Evolutionary conservation across 2,329 filamentous ascomycete genomes (phyloP).

Genomic region (Aspergillus transmontanensis): DNA sequence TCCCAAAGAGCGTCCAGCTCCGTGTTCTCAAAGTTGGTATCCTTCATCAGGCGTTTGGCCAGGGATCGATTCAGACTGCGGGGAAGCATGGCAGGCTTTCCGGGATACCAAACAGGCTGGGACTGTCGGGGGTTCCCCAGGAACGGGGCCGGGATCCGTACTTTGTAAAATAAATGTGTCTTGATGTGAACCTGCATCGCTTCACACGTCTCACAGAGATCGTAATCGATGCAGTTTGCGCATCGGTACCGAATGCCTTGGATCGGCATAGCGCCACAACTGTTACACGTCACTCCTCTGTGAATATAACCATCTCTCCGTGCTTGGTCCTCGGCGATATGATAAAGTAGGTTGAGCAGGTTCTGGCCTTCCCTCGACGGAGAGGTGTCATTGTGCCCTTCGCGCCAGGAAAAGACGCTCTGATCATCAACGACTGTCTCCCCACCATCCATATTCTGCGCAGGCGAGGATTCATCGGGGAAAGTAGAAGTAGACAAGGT

Average conservation of each 20-base stretch:
- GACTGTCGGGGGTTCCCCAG: slow-evolving; percentile 76
- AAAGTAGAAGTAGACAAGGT: slow-evolving; percentile 38
- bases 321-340: slow-evolving; percentile 92
- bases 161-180: slow-evolving; percentile 96
- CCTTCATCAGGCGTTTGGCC: slow-evolving; percentile 68
- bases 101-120: slow-evolving; percentile 84
- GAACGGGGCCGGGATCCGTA: slow-evolving; percentile 83
- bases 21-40: slow-evolving; percentile 79
- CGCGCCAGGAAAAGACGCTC: slow-evolving; percentile 49
- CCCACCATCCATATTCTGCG: slow-evolving; percentile 32
- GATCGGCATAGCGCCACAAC: slow-evolving; percentile 84
- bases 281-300: slow-evolving; percentile 88
- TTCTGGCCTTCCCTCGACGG: slow-evolving; percentile 66
- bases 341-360: slow-evolving; percentile 81
- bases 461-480: slow-evolving; percentile 29
- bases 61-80: slow-evolving; percentile 68
- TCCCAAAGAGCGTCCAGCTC: slow-evolving; percentile 95
- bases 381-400: slow-evolving; percentile 45
- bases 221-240: slow-evolving; percentile 93
- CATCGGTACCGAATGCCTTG: slow-evolving; percentile 91
- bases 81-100: slow-evolving; percentile 73
- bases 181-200: slow-evolving; percentile 71
- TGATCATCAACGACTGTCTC: slow-evolving; percentile 45
- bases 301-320: slow-evolving; percentile 87
- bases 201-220: slow-evolving; percentile 93